phyloP scores from a whole-genome alignment of 208 protist species.

The Entamoeba nuttalli region DNA sequence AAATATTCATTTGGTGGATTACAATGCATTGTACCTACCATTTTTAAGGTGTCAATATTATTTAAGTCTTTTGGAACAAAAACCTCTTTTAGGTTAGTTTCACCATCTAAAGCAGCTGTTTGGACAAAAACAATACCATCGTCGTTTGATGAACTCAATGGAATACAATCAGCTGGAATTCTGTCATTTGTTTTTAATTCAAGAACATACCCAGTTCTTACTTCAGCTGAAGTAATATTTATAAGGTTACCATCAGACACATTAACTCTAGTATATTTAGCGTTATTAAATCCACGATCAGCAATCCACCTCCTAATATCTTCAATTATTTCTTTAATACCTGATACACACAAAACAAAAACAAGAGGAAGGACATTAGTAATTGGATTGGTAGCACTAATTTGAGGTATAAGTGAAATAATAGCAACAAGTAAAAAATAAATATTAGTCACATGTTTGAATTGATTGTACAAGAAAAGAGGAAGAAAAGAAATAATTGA shows the following conservation, averaged over 20 bases:
- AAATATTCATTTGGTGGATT: neutral
- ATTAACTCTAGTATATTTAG: neutral
- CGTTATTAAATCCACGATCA: neutral
- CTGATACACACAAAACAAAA: conserved; percentile 12
- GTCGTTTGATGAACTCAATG: neutral
- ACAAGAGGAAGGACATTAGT: conserved; percentile 8
- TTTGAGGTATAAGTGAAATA: neutral
- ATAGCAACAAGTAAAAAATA: conserved; percentile 17
- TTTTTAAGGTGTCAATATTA: neutral
- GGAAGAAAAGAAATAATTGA: neutral
- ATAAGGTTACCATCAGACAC: neutral
- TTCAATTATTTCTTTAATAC: conserved; percentile 17
- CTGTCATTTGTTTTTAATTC: neutral
- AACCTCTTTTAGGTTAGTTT: conserved; percentile 16
- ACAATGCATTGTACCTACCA: neutral
- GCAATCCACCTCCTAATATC: conserved; percentile 1
- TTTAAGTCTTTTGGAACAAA: neutral
- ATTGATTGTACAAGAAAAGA: conserved; percentile 9
- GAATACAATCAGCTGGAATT: conserved; percentile 1
- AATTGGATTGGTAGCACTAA: neutral
- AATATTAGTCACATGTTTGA: conserved; percentile 11
- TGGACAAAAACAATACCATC: neutral
- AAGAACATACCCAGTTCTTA: neutral
- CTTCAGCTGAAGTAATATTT: neutral
- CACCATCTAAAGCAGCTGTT: conserved; percentile 28